A percentile compares a stretch with the other conserved stretches of the same genome.
Evolutionary conservation across 805 yeast species (phyloP).

Genomic region (Saccharomycopsis malanga): DNA sequence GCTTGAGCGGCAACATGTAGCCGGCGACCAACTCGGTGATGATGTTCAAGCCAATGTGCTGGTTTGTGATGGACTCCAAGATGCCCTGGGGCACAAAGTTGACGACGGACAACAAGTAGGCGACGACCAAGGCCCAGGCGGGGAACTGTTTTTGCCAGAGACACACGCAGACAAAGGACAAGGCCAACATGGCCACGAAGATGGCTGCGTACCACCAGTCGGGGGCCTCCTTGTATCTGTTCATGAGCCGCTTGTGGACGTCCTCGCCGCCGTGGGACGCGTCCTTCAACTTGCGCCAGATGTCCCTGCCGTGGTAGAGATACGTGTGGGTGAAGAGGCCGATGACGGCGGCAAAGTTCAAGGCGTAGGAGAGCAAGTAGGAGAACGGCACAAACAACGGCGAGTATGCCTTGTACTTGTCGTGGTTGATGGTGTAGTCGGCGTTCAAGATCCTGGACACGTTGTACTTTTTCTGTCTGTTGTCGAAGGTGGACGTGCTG

Average conservation of each 20-base stretch:
- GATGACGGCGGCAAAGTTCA: slow-evolving; percentile 54
- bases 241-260: slow-evolving; percentile 46
- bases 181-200: slow-evolving; percentile 38
- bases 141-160: slow-evolving; percentile 50
- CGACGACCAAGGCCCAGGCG: slow-evolving; percentile 56
- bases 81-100: slow-evolving; percentile 54
- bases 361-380: slow-evolving; percentile 48
- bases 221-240: slow-evolving; percentile 59
- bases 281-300: slow-evolving; percentile 36
- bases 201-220: slow-evolving; percentile 60
- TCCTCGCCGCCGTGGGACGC: slow-evolving; percentile 37
- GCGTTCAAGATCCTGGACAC: slow-evolving; percentile 23
- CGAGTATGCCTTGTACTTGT: slow-evolving; percentile 42
- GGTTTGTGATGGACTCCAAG: slow-evolving; percentile 50
- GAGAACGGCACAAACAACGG: slow-evolving; percentile 55
- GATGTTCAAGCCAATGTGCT: slow-evolving; percentile 33
- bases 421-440: slow-evolving; percentile 21
- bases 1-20: slow-evolving; percentile 47
- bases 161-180: slow-evolving; percentile 31
- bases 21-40: slow-evolving; percentile 55
- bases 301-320: slow-evolving; percentile 51
- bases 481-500: slow-evolving; percentile 23
- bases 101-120: slow-evolving; percentile 43
- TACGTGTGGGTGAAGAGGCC: slow-evolving; percentile 52
- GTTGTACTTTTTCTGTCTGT: slow-evolving; percentile 20